Evolutionary conservation across 306 rosid species (phyloP), one percentile per base, ranked within the genome.

Genomic region (Lupinus albus): DNA sequence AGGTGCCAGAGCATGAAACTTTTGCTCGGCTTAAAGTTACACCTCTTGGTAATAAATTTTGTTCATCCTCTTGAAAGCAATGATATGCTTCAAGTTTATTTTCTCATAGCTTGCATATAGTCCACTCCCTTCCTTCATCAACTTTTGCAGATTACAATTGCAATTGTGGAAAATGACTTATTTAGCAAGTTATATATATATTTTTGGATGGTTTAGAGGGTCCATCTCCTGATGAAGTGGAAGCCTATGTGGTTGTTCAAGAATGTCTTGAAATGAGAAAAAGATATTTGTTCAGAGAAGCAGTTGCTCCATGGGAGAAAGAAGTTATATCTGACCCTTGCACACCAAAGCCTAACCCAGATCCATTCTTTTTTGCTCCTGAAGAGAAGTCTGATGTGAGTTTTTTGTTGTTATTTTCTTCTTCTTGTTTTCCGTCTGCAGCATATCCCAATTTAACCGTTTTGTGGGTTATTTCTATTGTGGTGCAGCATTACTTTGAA

Each of bases 371-470:
- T 41, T 88, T 81, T 73, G n/a, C 73, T 63, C 64, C 82, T 1
- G 99, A 90, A 83, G 87, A 81, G 18, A 94, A 90, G 77, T 90
- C 99, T 78, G 91, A 91, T 64, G 99, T 94, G 78, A 83, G 97
- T 87, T 79, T 69, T 58, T 30, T 13, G 3, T 25, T 25, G 28
- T 25, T 25, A 25, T 25, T 25, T 66, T 63, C n/a, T 60, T 65
- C 64, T 25, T 73, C 41, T 57, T 11, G 38, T 45, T 42, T 72
- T 46, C 38, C 36, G 18, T 49, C 16, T 4, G 16, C 21, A 36
- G 52, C 48, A 46, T 62, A 20, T 53, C 25, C 58, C 8, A 47
- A 5, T 67, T 76, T 68, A 33, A 64, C 8, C 25, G 62, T 63
- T 12, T 28, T 70, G n/a, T 57, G 61, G 36, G 5, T 30, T 63